Base-by-base conservation (phyloP, 2,329 filamentous ascomycete genomes). In the Westerdykella ornata region DNA sequence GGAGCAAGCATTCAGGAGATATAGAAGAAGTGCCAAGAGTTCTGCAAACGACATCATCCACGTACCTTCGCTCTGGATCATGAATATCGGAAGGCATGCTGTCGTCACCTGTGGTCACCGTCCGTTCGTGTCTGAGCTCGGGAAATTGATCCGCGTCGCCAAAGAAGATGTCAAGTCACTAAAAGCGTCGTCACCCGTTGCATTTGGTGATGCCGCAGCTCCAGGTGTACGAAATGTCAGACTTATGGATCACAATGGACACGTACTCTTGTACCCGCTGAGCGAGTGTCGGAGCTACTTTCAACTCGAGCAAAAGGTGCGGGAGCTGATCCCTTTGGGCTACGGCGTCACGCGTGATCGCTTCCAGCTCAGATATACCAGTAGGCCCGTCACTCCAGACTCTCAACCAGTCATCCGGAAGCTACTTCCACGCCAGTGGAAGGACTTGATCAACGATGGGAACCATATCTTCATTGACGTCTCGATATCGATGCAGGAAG, bases 41-140 rank as follows among this genome's bases (percentile, higher is more conserved):
- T 36, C 38, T 16, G 37, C 43, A 3, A 42, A 46, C 3, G 43
- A 37, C 15, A 44, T 63, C 4, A 46, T 63, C 3, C 52, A 62
- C 37, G 58, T 62, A 1, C 59, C 59, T 1, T 53, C 47, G 16
- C 7, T 62, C 5, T 64, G 61, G 61, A 51, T 61, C 29, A 40
- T 64, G 26, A 62, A 59, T 33, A 54, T 64, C 36, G 52, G 50
- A 2, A 38, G 45, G 3, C 28, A 48, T 13, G 37, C 49, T 13
- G 53, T 64, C 3, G 52, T 60, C n/a, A 62, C 59, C 6, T 58
- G 49, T 42, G 54, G 59, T 26, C 49, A 62, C 35, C 33, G 44
- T 34, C 37, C 51, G 3, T 38, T 64, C 4, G 38, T 48, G 1
- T 38, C 41, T n/a, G 48, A 52, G 3, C 51, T 62, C 15, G 53